Percentiles rank a stretch among this genome's conserved stretches.
Conservation (phyloP, 345 rosid species). For the Cardiospermum halicacabum region DNA sequence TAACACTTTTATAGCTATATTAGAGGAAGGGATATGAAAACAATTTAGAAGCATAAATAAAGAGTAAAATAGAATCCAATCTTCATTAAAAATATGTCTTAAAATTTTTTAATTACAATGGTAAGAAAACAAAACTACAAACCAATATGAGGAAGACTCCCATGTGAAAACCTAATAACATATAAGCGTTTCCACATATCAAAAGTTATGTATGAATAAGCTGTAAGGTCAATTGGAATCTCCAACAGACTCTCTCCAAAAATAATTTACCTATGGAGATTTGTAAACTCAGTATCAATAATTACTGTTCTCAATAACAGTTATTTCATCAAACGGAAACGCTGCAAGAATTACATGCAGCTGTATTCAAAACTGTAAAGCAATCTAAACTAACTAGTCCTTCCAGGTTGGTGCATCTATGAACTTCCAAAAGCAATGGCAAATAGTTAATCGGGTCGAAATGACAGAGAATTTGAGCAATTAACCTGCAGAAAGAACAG, state of each 20-base stretch:
- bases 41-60: no score
- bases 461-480: not conserved
- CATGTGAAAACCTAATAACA: not conserved
- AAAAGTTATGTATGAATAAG: not conserved
- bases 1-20: no score
- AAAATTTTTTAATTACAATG: no score
- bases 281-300: not conserved
- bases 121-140: no score
- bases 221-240: not conserved
- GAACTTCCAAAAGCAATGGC: not conserved
- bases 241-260: not conserved
- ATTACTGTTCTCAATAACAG: not conserved
- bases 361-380: not conserved
- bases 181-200: not conserved
- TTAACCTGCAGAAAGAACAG: conserved; percentile 8
- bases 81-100: no score
- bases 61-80: no score
- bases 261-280: not conserved
- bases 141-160: not conserved
- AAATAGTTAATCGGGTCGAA: not conserved
- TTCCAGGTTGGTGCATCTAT: not conserved
- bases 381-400: not conserved
- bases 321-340: not conserved
- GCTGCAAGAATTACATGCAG: not conserved
- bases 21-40: no score